Conservation (phyloP, 805 yeast genomes). For the Diddensiella transvaalensis region DNA sequence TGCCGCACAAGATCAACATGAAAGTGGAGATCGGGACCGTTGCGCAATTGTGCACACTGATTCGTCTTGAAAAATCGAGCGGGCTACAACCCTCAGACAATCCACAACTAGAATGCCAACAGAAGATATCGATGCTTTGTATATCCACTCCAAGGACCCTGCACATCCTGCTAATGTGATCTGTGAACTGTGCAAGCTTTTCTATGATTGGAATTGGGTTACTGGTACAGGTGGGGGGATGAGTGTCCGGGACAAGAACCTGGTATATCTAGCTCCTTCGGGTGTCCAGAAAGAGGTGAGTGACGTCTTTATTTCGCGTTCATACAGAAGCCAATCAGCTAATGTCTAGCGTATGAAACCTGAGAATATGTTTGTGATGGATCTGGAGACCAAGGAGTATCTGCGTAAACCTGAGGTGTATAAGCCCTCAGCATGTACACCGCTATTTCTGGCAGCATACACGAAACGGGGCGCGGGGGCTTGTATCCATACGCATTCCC, state of each 20-base stretch:
- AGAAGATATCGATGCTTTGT: not conserved
- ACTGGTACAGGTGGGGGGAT: conserved; percentile 97
- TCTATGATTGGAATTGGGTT: conserved; percentile 84
- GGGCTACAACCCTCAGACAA: too few relatives aligned
- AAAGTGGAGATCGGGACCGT: too few relatives aligned
- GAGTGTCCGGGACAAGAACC: conserved; percentile 57
- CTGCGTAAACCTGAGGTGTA: conserved; percentile 57
- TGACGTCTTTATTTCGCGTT: too few relatives aligned
- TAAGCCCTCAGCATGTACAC: conserved; percentile 94
- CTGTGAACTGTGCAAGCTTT: conserved; percentile 72
- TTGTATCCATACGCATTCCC: conserved; percentile 93
- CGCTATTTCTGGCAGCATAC: conserved; percentile 74
- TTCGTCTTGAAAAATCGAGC: too few relatives aligned
- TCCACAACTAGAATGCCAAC: too few relatives aligned
- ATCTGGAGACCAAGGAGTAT: conserved; percentile 48
- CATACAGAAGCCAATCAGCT: too few relatives aligned
- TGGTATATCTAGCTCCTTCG: conserved; percentile 83
- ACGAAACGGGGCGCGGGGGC: conserved; percentile 75
- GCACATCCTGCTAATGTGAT: conserved; percentile 80
- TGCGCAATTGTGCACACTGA: too few relatives aligned
- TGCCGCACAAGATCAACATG: too few relatives aligned
- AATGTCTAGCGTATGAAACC: conserved; percentile 56
- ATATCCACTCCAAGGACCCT: conserved; percentile 42
- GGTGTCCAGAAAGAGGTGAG: conserved; percentile 84
- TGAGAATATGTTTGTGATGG: conserved; percentile 74